These are phyloP conservation scores for Rhinocladiella mackenziei DNA, from an alignment of 2,329 filamentous ascomycete species.

Conservation along the genomic window DNA sequence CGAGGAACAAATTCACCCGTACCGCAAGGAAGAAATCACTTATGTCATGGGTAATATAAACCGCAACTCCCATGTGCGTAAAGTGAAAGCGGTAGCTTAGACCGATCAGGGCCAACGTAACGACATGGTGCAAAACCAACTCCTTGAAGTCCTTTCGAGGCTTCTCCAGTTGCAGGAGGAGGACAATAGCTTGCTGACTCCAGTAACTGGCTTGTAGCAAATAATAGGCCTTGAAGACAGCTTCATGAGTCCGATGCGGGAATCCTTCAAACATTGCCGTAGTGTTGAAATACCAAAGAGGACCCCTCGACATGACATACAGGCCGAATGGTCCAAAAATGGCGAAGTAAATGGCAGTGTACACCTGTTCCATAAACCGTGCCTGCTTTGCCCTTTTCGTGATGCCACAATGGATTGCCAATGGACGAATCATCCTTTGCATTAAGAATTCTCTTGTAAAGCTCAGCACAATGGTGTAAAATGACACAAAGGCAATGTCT, in stretches of 20 bases:
- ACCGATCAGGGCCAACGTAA: constrained; percentile 72
- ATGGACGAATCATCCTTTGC: constrained; percentile 73
- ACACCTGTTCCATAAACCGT: constrained; percentile 87
- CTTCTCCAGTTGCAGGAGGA: constrained; percentile 78
- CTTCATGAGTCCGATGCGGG: constrained; percentile 73
- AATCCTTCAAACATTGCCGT: constrained; percentile 77
- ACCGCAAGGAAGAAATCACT: constrained; percentile 87
- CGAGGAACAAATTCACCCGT: constrained; percentile 30
- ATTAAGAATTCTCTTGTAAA: constrained; percentile 90
- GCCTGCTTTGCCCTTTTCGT: constrained; percentile 67
- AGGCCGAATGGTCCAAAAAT: constrained; percentile 73
- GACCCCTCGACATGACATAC: constrained; percentile 69
- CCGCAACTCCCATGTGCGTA: constrained; percentile 80
- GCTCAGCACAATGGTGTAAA: constrained; percentile 78
- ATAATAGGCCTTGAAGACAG: constrained; percentile 82
- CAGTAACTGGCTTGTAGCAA: constrained; percentile 85
- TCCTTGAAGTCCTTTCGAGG: constrained; percentile 87
- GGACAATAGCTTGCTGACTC: constrained; percentile 80
- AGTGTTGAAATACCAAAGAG: constrained; percentile 84
- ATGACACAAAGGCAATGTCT: constrained; percentile 75
- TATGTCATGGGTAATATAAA: constrained; percentile 86
- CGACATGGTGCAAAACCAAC: constrained; percentile 78
- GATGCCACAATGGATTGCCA: constrained; percentile 64
- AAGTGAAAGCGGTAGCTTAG: constrained; percentile 89
- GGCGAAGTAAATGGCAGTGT: constrained; percentile 80